phyloP scores from a whole-genome alignment of 306 rosid genomes.

The Sophora flavescens region DNA sequence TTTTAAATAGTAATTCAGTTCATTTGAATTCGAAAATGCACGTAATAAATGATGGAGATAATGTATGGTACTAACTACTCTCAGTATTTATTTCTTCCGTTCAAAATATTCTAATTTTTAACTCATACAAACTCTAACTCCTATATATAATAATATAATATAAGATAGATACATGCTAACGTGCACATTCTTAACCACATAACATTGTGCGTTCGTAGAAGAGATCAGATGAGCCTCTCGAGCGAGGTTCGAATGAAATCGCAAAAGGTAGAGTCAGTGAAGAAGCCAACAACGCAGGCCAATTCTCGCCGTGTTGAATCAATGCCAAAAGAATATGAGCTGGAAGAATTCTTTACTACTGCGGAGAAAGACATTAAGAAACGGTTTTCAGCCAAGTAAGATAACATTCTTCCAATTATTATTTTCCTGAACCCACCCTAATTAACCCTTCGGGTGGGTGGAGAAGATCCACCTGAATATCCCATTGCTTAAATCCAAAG shows the following conservation, averaged over 20 bases:
- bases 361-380: conserved; percentile 74
- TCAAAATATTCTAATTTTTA: conserved; percentile 23
- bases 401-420: not conserved
- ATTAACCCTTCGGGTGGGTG: too few species aligned
- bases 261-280: conserved; percentile 50
- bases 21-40: conserved; percentile 36
- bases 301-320: conserved; percentile 46
- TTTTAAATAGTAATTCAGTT: conserved; percentile 18
- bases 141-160: not conserved
- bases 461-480: too few species aligned
- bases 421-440: too few species aligned
- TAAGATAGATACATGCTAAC: too few species aligned
- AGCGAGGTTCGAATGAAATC: conserved; percentile 58
- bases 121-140: conserved; percentile 31
- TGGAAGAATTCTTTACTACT: conserved; percentile 76
- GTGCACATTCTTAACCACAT: conserved; percentile 10
- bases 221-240: conserved; percentile 60
- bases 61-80: conserved; percentile 1
- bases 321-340: conserved; percentile 58
- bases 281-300: conserved; percentile 33
- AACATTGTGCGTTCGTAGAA: conserved; percentile 51
- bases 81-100: not conserved
- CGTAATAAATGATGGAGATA: conserved; percentile 11
- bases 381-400: conserved; percentile 70
- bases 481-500: too few species aligned